Base-by-base conservation (phyloP, 2,329 filamentous ascomycete genomes). In the Xylariaceae sp. region DNA sequence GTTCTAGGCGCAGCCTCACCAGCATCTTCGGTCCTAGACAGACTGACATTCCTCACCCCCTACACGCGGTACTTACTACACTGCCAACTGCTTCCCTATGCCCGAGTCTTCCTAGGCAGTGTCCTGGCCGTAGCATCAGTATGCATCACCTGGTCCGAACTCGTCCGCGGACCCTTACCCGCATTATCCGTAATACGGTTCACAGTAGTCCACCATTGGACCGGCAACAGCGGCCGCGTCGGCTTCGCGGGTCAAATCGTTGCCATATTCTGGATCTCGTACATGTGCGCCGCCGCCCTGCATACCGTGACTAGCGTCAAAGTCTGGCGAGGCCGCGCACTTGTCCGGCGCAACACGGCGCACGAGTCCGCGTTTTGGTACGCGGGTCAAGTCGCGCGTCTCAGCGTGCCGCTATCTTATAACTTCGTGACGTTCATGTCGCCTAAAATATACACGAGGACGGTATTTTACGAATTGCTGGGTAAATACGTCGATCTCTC, bases 331-430 rank as follows among this genome's bases (percentile, higher is more conserved):
- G 94, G 95, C 43, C 84, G 94, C 32, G 92, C 94, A 0, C 76
- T 99, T 6, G 92, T 97, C 42, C 83, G 82, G 51, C 85, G 94
- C 49, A 94, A 95, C 64, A 99, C 94, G 0, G 92, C 95, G 51
- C 85, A 89, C 53, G 94, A 97, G 66, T 90, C 86, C 44, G 94
- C 94, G 1, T 95, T 92, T 59, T 99, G 95, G 90, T 99, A 97
- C 65, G 87, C 90, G 1, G 85, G 90, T 51, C 90, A 96, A 66
- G 88, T 96, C 11, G 92, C 94, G 45, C 89, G 91, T 62, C 82
- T 99, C 39, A 96, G 89, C 1, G 89, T 99, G 0, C 94, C 94
- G 1, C 77, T 99, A 9, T 85, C 89, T 4, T 99, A 96, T 80
- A 99, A 99, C 71, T 99, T 97, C 65, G 79, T 96, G 66, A 96